Conservation (phyloP, 495 filamentous ascomycete species). For the Penicillium argentinense region DNA sequence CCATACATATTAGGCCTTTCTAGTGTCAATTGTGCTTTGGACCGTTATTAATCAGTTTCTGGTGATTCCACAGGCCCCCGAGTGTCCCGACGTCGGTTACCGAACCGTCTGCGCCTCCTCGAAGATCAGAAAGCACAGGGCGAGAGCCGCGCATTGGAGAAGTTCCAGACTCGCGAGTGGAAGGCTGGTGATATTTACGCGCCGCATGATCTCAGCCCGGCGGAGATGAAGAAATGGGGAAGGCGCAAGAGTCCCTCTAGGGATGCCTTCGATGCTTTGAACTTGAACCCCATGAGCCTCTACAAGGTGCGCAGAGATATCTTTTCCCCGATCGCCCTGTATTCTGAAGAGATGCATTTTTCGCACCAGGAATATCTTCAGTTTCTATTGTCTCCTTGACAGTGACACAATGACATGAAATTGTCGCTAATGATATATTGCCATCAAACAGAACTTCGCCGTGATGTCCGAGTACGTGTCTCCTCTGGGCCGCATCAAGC, state of each 20-base stretch:
- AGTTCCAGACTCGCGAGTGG: slow-evolving; percentile 57
- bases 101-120: slow-evolving; percentile 35
- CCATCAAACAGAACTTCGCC: slow-evolving; percentile 72
- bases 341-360: too few relatives aligned
- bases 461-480: slow-evolving; percentile 90
- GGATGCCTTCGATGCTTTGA: slow-evolving; percentile 80
- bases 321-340: neutral
- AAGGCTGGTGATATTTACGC: slow-evolving; percentile 79
- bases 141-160: slow-evolving; percentile 40
- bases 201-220: slow-evolving; percentile 77
- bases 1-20: neutral
- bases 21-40: neutral
- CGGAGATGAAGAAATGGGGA: slow-evolving; percentile 71
- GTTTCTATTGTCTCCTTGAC: too few relatives aligned
- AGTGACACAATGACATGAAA: too few relatives aligned
- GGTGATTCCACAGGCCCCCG: slow-evolving; percentile 11
- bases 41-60: too few relatives aligned
- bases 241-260: slow-evolving; percentile 44
- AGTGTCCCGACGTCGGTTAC: slow-evolving; percentile 27
- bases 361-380: too few relatives aligned
- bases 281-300: slow-evolving; percentile 75
- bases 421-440: slow-evolving; percentile 7
- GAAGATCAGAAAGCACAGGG: slow-evolving; percentile 40
- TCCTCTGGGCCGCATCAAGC: slow-evolving; percentile 79
- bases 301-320: slow-evolving; percentile 65